These are phyloP conservation scores for Globisporangium nodosum DNA, from an alignment of 352 stramenopile species.

Conservation along the genomic window DNA sequence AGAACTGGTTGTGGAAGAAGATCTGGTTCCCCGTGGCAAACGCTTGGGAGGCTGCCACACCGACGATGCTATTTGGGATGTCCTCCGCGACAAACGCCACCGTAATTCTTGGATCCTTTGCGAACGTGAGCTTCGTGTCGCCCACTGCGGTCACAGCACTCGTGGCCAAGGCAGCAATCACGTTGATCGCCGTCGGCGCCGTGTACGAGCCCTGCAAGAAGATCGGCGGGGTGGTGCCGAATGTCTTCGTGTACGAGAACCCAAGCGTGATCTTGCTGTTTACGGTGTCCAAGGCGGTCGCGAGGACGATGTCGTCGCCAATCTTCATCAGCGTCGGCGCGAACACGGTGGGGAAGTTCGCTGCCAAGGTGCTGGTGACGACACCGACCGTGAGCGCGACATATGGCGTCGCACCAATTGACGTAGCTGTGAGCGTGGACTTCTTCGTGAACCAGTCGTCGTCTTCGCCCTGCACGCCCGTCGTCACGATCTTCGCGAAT, in stretches of 20 bases:
- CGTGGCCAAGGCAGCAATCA: too few relatives aligned
- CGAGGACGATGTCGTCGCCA: constrained; percentile 18
- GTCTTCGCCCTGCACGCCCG: constrained; percentile 29
- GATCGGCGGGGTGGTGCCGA: constrained; percentile 9
- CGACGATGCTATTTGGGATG: too few relatives aligned
- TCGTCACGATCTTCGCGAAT: constrained; percentile 24
- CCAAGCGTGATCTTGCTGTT: constrained; percentile 15
- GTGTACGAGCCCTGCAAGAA: constrained; percentile 10
- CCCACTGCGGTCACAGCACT: too few relatives aligned
- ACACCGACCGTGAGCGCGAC: not conserved
- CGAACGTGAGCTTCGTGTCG: too few relatives aligned
- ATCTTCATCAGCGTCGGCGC: constrained; percentile 20
- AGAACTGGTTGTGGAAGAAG: constrained; percentile 67
- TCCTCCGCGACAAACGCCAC: not conserved
- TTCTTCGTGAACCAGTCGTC: constrained; percentile 56
- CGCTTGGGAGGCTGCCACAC: not conserved
- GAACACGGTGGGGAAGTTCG: not conserved
- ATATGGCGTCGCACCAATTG: not conserved
- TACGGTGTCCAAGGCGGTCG: not conserved
- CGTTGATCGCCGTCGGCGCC: not conserved
- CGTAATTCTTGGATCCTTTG: too few relatives aligned
- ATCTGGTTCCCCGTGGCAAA: constrained; percentile 22
- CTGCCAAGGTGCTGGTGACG: not conserved
- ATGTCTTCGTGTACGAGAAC: constrained; percentile 23
- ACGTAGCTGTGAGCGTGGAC: constrained; percentile 6